phyloP scores from a whole-genome alignment of 2,329 filamentous ascomycete genomes.

The Colletotrichum melonis region DNA sequence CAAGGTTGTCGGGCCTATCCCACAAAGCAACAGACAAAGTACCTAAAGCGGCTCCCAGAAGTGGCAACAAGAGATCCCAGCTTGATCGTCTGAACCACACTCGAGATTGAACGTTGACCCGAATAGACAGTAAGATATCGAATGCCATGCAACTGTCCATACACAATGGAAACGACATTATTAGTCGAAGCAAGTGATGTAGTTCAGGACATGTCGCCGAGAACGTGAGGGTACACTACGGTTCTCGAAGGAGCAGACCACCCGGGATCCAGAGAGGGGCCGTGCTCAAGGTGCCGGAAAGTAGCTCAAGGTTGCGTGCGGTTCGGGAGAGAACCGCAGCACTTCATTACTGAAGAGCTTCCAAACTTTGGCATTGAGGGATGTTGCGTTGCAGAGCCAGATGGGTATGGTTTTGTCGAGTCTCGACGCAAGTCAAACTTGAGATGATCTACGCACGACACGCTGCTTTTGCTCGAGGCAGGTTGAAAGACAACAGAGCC shows the following conservation, averaged over 20 bases:
- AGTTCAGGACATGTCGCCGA: not conserved
- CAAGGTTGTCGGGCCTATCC: not conserved
- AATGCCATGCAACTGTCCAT: no score
- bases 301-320: not conserved
- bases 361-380: not conserved
- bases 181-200: not conserved
- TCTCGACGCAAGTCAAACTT: not conserved
- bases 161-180: no score
- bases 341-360: not conserved
- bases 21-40: no score
- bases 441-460: not conserved
- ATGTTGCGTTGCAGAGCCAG: not conserved
- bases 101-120: no score
- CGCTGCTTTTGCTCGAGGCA: not conserved
- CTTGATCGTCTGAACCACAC: no score
- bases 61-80: no score
- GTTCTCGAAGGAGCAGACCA: not conserved
- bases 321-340: not conserved
- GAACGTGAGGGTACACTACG: not conserved
- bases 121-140: no score
- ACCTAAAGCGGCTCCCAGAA: no score
- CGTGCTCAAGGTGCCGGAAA: conserved; percentile 4
- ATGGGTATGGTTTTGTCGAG: not conserved
- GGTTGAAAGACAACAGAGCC: not conserved
- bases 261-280: not conserved